Conservation (phyloP, 305 asterid genomes). For the Lippia alba region DNA sequence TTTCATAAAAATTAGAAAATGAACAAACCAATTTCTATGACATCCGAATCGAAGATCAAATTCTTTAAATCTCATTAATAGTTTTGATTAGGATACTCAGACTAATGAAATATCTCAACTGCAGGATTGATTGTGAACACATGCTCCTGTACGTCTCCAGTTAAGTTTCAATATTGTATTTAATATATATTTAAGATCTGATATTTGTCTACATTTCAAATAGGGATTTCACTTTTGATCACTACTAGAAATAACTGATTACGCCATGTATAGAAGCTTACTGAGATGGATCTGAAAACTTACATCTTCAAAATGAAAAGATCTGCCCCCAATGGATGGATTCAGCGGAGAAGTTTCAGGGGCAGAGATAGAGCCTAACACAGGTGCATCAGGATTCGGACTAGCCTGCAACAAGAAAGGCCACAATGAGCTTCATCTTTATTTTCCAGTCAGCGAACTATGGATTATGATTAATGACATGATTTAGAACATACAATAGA, state of each 20-base stretch:
- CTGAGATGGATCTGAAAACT: conserved; percentile 33
- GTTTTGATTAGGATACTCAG: background rate
- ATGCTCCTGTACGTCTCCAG: background rate
- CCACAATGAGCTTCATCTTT: conserved; percentile 7
- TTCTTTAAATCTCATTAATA: conserved; percentile 10
- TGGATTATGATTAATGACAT: conserved; percentile 3
- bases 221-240: background rate
- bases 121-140: background rate
- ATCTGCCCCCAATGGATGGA: conserved; percentile 37
- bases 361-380: conserved; percentile 39
- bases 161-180: background rate
- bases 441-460: background rate
- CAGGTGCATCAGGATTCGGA: conserved; percentile 41
- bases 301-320: conserved; percentile 47
- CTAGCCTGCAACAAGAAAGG: conserved; percentile 41
- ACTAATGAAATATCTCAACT: background rate
- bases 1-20: background rate
- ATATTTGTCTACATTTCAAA: conserved; percentile 3
- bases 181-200: background rate
- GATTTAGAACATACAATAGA: background rate
- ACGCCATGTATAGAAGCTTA: background rate
- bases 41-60: conserved; percentile 1
- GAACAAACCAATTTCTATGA: background rate
- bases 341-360: conserved; percentile 42
- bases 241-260: background rate